Conservation (phyloP, 805 yeast species). For the Saturnispora bothae region DNA sequence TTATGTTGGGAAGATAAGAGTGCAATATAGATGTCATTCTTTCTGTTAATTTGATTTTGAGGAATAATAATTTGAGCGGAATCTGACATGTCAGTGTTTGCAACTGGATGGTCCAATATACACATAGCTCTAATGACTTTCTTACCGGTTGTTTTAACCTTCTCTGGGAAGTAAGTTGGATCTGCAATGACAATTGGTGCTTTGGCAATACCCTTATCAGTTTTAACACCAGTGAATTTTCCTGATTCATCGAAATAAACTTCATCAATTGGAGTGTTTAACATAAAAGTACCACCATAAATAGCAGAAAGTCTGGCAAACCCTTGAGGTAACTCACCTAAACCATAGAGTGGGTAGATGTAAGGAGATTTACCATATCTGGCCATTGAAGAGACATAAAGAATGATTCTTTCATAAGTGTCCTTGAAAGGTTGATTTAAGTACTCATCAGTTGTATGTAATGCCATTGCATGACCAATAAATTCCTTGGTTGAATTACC, state of each 20-base stretch:
- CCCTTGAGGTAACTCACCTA: constrained; percentile 98
- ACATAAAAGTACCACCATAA: constrained; percentile 97
- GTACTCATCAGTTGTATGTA: constrained; percentile 89
- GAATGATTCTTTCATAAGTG: constrained; percentile 72
- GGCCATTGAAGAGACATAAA: constrained; percentile 85
- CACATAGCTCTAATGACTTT: constrained; percentile 80
- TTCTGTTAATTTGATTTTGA: constrained; percentile 87
- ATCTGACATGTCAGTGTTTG: constrained; percentile 71
- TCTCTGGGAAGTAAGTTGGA: constrained; percentile 92
- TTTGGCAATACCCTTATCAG: constrained; percentile 84
- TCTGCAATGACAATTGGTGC: constrained; percentile 95
- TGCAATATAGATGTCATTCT: constrained; percentile 91
- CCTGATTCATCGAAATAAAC: constrained; percentile 62
- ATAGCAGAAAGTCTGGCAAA: constrained; percentile 95
- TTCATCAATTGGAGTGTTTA: constrained; percentile 92
- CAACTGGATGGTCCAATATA: constrained; percentile 79
- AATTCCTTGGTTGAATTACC: constrained; percentile 92
- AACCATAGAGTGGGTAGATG: constrained; percentile 88
- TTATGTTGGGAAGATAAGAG: constrained; percentile 81
- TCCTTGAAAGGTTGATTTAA: constrained; percentile 84
- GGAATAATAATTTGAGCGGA: constrained; percentile 93
- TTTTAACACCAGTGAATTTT: constrained; percentile 74
- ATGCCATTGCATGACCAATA: constrained; percentile 97
- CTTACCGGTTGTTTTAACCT: constrained; percentile 61
- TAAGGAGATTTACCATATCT: constrained; percentile 95